These are phyloP conservation scores for Boletus pseudopeckii DNA, from an alignment of 768 basidiomycete species.

Conservation along the genomic window DNA sequence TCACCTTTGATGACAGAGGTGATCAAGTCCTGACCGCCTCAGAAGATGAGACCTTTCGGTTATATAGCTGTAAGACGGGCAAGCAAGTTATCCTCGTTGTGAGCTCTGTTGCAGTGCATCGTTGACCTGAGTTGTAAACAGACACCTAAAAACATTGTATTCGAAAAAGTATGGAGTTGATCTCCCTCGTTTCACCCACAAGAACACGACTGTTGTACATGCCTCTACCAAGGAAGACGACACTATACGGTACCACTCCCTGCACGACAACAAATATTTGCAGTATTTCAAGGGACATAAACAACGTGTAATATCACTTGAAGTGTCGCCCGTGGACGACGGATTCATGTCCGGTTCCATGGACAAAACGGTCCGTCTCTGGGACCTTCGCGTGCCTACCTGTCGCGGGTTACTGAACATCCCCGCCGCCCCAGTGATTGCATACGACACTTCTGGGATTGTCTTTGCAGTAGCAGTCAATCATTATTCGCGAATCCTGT, in stretches of 20 bases:
- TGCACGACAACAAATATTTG: conserved; percentile 95
- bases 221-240: conserved; percentile 96
- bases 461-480: conserved; percentile 89
- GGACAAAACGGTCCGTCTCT: conserved; percentile 92
- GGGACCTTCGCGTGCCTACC: conserved; percentile 82
- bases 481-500: conserved; percentile 72
- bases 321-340: conserved; percentile 90
- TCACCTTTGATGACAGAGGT: conserved; percentile 89
- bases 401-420: conserved; percentile 80
- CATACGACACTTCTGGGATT: conserved; percentile 78
- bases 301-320: conserved; percentile 81
- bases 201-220: conserved; percentile 77
- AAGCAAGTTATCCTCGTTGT: conserved; percentile 65
- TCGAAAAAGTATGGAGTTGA: conserved; percentile 98
- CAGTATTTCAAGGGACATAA: conserved; percentile 96
- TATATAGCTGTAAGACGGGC: conserved; percentile 88
- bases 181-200: conserved; percentile 92
- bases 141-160: conserved; percentile 72
- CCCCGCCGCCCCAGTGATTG: conserved; percentile 71
- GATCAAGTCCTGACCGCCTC: conserved; percentile 81
- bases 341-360: conserved; percentile 93
- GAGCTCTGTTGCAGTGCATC: conserved; percentile 13
- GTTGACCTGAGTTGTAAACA: conserved; percentile 35
- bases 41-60: conserved; percentile 88
- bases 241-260: conserved; percentile 88